Conservation (phyloP, 257 asterid genomes). For the Osmanthus fragrans region DNA sequence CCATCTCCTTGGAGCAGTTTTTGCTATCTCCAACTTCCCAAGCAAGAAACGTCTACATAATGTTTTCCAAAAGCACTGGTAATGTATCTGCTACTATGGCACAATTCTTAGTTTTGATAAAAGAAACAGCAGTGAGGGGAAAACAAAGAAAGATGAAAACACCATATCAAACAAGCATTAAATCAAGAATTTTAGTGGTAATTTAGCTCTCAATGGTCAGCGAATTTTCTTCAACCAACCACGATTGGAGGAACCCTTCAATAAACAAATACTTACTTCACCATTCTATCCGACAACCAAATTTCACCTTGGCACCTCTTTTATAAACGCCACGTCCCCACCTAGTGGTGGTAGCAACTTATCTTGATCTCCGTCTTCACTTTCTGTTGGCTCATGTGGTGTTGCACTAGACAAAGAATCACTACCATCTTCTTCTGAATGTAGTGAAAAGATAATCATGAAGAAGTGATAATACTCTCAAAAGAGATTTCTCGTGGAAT, state of each 20-base stretch:
- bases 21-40: slow-evolving; percentile 1
- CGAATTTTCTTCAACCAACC: slow-evolving; percentile 7
- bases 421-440: slow-evolving; percentile 44
- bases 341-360: slow-evolving; percentile 38
- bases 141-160: neutral
- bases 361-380: slow-evolving; percentile 52
- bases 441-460: neutral
- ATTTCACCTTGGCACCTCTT: slow-evolving; percentile 35
- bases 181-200: slow-evolving; percentile 24
- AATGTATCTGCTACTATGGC: neutral
- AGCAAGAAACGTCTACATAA: slow-evolving; percentile 9
- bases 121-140: neutral
- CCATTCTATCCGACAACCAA: neutral
- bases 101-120: slow-evolving; percentile 14
- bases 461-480: neutral
- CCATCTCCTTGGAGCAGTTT: neutral
- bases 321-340: slow-evolving; percentile 43
- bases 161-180: slow-evolving; percentile 5
- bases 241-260: neutral
- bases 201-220: neutral
- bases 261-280: slow-evolving; percentile 2
- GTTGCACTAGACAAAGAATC: slow-evolving; percentile 32
- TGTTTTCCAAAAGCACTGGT: neutral
- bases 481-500: neutral
- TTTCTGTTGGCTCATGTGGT: slow-evolving; percentile 36